Base-by-base conservation (phyloP, 2,329 filamentous ascomycete species). In the Chaetomiaceae sp. region DNA sequence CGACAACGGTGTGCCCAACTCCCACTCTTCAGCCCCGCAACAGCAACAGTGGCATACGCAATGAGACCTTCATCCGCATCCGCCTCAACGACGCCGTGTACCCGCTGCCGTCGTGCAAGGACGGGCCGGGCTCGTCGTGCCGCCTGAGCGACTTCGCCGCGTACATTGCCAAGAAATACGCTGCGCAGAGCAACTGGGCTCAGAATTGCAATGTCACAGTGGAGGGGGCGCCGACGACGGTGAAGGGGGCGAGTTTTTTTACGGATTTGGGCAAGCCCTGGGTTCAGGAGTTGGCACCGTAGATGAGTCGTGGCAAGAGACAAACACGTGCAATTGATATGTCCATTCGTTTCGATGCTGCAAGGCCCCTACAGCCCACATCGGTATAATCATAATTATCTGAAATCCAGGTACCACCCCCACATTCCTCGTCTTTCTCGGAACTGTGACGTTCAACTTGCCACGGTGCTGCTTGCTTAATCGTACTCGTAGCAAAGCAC, bases 41-140 rank as follows among this genome's bases (percentile, higher is more conserved):
- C 35, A 24, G 12, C 35, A 26, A 14, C 35, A 32, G 62, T 3
- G 10, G 27, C 64, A 32, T 69, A 64, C 14, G 8, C 10, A 43
- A 37, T 33, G 41, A 43, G 22, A 43, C 41, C 1, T 80, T 73
- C 48, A 59, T 84, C 34, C 74, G 80, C 14, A 71, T 84, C 39
- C 66, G 72, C 10, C 66, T 84, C 34, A 83, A 84, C 55, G 79
- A 84, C 46, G 76, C 75, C 7, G 72, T 84, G 3, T 83, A 84
- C 57, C 76, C 76, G 0, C 61, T 83, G 1, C 71, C 74, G 0
- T 69, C 65, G 0, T 83, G 78, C 61, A 67, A 70, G 50, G 67
- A 65, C 50, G 80, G 76, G 0, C 79, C 76, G 3, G 81, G 77
- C 6, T 68, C 62, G 6, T 76, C 72, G 15, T 81, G 78, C 54